Percentiles rank a stretch among this genome's conserved stretches.
phyloP scores from a whole-genome alignment of 1,139 yeast genomes.

The Magnusiomyces clavatus region DNA sequence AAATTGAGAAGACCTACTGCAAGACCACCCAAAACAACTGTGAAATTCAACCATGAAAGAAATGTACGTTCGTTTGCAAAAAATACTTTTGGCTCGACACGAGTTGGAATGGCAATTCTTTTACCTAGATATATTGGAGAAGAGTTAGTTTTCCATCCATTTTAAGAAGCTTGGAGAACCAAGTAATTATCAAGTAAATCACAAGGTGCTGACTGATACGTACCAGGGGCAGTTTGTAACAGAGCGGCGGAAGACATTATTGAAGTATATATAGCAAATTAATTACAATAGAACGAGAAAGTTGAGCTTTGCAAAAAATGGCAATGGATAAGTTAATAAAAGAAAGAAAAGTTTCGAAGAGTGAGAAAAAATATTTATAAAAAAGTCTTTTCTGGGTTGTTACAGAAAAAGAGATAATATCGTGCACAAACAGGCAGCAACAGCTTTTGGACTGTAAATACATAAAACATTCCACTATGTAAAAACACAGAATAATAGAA shows the following conservation, averaged over 20 bases:
- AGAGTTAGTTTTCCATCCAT: background rate
- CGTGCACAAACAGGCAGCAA: background rate
- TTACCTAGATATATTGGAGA: constrained; percentile 40
- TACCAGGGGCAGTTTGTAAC: constrained; percentile 52
- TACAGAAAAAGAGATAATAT: background rate
- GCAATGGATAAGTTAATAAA: too few species aligned
- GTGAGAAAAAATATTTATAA: background rate
- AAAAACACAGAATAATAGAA: too few species aligned
- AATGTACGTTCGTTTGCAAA: constrained; percentile 95
- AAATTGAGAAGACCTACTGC: constrained; percentile 94
- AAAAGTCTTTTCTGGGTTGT: background rate
- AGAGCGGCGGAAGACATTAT: constrained; percentile 54
- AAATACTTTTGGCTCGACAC: constrained; percentile 97
- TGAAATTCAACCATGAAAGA: constrained; percentile 95
- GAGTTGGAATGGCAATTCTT: constrained; percentile 93
- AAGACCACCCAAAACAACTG: constrained; percentile 91
- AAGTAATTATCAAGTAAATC: background rate
- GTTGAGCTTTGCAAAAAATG: background rate
- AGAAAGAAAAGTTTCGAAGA: background rate
- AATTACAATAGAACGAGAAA: background rate
- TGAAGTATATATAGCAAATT: background rate
- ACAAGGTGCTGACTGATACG: constrained; percentile 20
- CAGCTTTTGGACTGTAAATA: too few species aligned
- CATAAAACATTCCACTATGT: too few species aligned
- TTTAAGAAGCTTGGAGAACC: background rate